Percentiles rank a stretch among this genome's conserved stretches.
Conservation (phyloP, 2,329 filamentous ascomycete genomes). For the Monosporascus sp. region DNA sequence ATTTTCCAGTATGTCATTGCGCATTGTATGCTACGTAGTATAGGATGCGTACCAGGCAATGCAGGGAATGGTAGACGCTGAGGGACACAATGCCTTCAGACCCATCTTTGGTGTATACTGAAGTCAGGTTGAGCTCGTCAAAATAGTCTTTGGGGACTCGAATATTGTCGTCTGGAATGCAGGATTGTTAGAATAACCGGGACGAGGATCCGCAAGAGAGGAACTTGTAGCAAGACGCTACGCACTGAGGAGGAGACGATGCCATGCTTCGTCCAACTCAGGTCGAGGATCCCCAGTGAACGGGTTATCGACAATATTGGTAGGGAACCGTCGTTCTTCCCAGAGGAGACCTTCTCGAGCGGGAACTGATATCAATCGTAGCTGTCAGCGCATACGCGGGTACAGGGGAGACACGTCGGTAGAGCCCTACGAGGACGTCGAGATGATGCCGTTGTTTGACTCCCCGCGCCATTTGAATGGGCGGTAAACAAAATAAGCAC, state of each 20-base stretch:
- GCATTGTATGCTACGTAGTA: no score
- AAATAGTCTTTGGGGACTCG: conserved; percentile 3
- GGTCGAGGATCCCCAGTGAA: conserved; percentile 3
- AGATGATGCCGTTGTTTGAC: no score
- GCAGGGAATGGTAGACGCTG: conserved; percentile 4
- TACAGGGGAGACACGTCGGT: background rate
- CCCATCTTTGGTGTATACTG: conserved; percentile 5
- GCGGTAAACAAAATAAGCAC: no score
- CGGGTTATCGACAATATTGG: conserved; percentile 4
- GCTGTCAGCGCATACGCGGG: no score
- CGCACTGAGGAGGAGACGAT: conserved; percentile 4
- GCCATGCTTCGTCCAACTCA: conserved; percentile 5
- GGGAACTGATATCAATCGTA: background rate
- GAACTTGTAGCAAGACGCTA: background rate
- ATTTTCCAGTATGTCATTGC: no score
- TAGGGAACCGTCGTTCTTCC: conserved; percentile 3
- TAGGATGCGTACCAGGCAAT: conserved; percentile 1
- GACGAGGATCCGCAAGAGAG: no score
- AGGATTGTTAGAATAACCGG: no score
- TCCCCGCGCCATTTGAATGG: no score
- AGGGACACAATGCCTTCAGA: conserved; percentile 4
- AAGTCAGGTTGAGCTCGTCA: conserved; percentile 4
- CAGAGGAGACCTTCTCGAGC: conserved; percentile 2
- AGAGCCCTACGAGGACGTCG: no score
- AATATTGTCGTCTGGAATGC: conserved; percentile 4